phyloP scores from a whole-genome alignment of 768 basidiomycete genomes.

The Neoboletus magnificus region DNA sequence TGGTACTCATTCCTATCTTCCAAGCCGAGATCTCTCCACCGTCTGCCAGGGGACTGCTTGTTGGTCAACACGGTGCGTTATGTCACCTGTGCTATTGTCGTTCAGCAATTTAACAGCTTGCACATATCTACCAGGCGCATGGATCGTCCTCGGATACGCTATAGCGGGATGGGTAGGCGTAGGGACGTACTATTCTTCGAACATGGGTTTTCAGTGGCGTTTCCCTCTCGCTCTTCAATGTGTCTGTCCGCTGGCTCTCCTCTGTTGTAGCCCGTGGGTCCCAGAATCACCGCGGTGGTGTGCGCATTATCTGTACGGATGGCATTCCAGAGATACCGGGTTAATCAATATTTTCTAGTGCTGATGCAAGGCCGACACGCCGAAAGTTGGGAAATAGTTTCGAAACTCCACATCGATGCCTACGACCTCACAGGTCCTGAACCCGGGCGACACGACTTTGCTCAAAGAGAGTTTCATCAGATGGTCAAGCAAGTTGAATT shows the following conservation, averaged over 20 bases:
- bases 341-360: neutral
- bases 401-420: neutral
- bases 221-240: neutral
- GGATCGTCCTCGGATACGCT: neutral
- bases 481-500: neutral
- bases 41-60: neutral
- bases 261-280: neutral
- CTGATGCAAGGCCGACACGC: neutral
- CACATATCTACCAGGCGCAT: neutral
- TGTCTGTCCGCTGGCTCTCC: neutral
- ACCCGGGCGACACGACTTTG: neutral
- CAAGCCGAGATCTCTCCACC: neutral
- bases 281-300: neutral
- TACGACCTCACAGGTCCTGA: neutral
- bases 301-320: neutral
- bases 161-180: neutral
- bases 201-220: neutral
- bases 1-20: neutral
- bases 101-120: neutral
- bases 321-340: neutral
- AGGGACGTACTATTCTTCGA: neutral
- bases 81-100: no score
- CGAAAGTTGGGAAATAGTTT: neutral
- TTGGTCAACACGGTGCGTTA: neutral
- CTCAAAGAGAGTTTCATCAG: neutral